Evolutionary conservation across 805 yeast genomes (phyloP), one percentile per base, ranked within the genome.

Genomic region (Wickerhamiella domercqiae): DNA sequence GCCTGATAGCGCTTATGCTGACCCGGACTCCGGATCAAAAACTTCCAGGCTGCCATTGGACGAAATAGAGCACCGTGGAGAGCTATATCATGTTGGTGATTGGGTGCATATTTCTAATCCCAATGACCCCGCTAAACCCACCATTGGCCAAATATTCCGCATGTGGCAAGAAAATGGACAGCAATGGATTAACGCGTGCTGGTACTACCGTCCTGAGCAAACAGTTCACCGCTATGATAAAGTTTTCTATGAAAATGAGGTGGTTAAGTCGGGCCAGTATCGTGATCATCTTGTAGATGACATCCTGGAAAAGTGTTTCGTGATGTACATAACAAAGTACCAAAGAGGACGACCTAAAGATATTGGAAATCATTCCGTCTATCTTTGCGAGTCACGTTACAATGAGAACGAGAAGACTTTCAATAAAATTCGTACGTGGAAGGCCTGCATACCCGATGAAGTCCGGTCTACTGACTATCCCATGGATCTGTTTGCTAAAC

Each of bases 181-280:
- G 50, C 71, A 77, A 43, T 86, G 86, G 74, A 70, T 86, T 53
- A 87, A 90, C 55, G 94, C 82, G 29, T 90, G 97, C 63, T 90
- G 97, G 98, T 90, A 87, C 59, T 78, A 82, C 52, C 73, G 97
- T 48, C 95, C 98, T 1, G 97, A 90, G 56, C 96, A 93, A 66
- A 90, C 98, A 0, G 93, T 90, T 32, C 98, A 90, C 58, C 71
- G 93, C 49, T 78, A 68, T 32, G 97, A 90, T 59, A 67, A 94
- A 52, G 61, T 84, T 39, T 90, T 90, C 56, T 82, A 80, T 60
- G 83, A 78, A 48, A 84, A 90, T 55, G 98, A 90, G 61, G 97
- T 90, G 25, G 83, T 87, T 58, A 90, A 90, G 59, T 78, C 95
- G 1, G 95, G 95, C 34, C 96, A 87, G 62, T 90, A 87, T 60